Percentiles rank a stretch among this genome's conserved stretches.
Conservation (phyloP, 108 stramenopile species). For the Nannochloropsis salina region DNA sequence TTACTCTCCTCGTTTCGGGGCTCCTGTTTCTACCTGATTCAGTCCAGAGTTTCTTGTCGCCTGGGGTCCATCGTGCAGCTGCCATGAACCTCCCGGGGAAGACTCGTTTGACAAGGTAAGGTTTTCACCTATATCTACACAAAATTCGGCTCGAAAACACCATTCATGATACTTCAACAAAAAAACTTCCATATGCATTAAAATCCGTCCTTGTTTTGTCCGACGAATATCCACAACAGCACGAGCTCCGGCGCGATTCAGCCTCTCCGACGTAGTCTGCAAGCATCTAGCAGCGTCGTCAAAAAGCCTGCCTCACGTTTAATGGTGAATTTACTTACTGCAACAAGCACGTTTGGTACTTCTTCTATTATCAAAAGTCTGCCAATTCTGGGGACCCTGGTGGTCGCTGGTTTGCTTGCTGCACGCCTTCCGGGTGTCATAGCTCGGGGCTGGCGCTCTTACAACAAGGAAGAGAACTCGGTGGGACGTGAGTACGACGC, state of each 20-base stretch:
- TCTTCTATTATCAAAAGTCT: background rate
- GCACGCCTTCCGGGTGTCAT: background rate
- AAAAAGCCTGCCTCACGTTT: background rate
- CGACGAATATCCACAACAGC: background rate
- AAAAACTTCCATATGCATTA: too few relatives aligned
- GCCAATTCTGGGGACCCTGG: background rate
- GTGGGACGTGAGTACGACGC: conserved; percentile 81
- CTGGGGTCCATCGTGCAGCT: too few relatives aligned
- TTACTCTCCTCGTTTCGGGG: too few relatives aligned
- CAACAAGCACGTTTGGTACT: background rate
- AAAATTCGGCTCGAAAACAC: too few relatives aligned
- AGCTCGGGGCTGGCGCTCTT: conserved; percentile 52
- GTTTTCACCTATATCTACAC: too few relatives aligned
- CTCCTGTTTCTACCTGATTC: too few relatives aligned
- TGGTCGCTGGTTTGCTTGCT: background rate
- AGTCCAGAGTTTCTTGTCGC: too few relatives aligned
- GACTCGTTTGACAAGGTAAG: too few relatives aligned
- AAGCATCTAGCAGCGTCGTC: background rate
- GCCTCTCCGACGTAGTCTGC: background rate
- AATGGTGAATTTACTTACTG: too few relatives aligned
- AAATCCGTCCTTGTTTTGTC: too few relatives aligned
- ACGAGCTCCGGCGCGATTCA: background rate
- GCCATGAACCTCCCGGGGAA: too few relatives aligned
- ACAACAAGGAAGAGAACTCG: conserved; percentile 58
- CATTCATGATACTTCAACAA: too few relatives aligned